Conservation (phyloP, 805 yeast species). For the Maudiozyma saulgeensis region DNA sequence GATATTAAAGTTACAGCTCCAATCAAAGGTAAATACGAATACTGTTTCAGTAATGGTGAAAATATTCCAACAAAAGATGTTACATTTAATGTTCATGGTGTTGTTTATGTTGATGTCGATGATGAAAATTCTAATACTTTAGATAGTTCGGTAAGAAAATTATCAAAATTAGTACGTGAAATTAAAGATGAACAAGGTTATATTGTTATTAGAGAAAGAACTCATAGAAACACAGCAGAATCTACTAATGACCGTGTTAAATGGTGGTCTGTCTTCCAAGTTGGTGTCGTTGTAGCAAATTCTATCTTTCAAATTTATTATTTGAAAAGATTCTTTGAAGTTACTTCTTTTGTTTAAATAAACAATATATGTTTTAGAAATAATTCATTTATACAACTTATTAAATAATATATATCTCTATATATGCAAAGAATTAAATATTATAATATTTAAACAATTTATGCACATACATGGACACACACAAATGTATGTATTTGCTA, state of each 20-base stretch:
- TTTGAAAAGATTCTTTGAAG: conserved; percentile 91
- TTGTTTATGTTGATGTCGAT: conserved; percentile 71
- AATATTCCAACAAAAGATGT: conserved; percentile 74
- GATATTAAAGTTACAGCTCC: conserved; percentile 61
- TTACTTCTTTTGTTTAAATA: conserved; percentile 67
- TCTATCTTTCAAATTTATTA: conserved; percentile 90
- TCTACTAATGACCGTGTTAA: conserved; percentile 93
- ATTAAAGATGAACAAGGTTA: conserved; percentile 87
- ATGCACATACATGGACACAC: too few relatives aligned
- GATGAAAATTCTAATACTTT: conserved; percentile 68
- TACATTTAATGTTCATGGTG: conserved; percentile 91
- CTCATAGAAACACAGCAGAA: conserved; percentile 97
- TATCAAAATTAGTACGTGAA: conserved; percentile 68
- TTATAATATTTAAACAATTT: too few relatives aligned
- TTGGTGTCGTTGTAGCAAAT: conserved; percentile 74
- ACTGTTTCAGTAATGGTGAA: conserved; percentile 87
- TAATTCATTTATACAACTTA: too few relatives aligned
- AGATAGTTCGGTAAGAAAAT: conserved; percentile 72
- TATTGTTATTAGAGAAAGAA: conserved; percentile 90
- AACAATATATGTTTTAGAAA: not conserved
- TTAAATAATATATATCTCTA: too few relatives aligned
- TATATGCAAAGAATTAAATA: too few relatives aligned
- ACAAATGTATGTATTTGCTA: too few relatives aligned
- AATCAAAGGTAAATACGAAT: conserved; percentile 63
- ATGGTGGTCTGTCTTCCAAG: conserved; percentile 95